Conservation (phyloP, 2,329 filamentous ascomycete species). For the Pseudocercospora pini-densiflorae region DNA sequence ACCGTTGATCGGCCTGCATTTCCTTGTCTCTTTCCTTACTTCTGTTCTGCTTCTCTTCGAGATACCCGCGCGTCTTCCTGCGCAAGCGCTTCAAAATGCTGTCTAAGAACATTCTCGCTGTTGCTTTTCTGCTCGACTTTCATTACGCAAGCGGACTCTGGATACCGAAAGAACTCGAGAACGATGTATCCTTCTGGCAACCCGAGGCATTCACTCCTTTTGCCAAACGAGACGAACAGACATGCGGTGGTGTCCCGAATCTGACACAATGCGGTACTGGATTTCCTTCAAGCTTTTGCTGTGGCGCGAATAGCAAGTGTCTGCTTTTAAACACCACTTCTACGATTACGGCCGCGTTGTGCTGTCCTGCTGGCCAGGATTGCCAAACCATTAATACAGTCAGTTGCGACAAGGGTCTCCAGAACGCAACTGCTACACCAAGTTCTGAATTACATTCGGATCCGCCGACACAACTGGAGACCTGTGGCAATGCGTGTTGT, state of each 20-base stretch:
- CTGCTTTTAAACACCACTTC: slow-evolving; percentile 63
- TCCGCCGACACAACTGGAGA: slow-evolving; percentile 59
- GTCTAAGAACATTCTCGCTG: slow-evolving; percentile 31
- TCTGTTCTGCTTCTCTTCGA: slow-evolving; percentile 16
- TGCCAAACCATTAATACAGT: slow-evolving; percentile 69
- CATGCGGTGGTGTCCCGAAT: slow-evolving; percentile 56
- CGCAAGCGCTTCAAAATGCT: slow-evolving; percentile 26
- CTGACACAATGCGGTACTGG: slow-evolving; percentile 58
- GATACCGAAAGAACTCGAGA: slow-evolving; percentile 30
- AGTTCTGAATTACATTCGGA: slow-evolving; percentile 68
- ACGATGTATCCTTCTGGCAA: slow-evolving; percentile 22
- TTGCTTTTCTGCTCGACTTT: slow-evolving; percentile 28
- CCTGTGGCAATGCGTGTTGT: slow-evolving; percentile 68
- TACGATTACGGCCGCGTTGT: slow-evolving; percentile 70
- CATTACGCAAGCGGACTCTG: slow-evolving; percentile 32
- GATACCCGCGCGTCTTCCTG: slow-evolving; percentile 22
- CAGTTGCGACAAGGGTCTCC: slow-evolving; percentile 64
- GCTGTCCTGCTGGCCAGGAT: slow-evolving; percentile 64
- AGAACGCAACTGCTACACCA: slow-evolving; percentile 63
- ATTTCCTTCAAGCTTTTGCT: slow-evolving; percentile 71
- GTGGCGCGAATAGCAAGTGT: slow-evolving; percentile 60
- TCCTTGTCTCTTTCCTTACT: slow-evolving; percentile 19
- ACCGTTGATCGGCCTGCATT: slow-evolving; percentile 22
- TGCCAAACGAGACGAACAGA: slow-evolving; percentile 35
- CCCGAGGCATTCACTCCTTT: slow-evolving; percentile 26